Evolutionary conservation across 2,329 filamentous ascomycete genomes (phyloP).

Genomic region (Lachnellula suecica): DNA sequence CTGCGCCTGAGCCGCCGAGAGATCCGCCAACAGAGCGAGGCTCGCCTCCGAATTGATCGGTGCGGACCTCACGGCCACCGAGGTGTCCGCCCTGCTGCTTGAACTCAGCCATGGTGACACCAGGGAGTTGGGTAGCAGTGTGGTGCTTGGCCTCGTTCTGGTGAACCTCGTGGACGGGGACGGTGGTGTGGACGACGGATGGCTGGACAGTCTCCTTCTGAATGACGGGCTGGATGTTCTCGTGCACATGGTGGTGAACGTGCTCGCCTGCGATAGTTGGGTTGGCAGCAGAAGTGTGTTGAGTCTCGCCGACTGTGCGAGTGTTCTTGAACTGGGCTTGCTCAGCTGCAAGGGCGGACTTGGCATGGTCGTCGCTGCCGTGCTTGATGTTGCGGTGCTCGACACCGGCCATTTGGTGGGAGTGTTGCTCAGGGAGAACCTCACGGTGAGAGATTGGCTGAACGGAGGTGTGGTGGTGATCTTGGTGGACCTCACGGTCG

Average conservation of each 20-base stretch:
- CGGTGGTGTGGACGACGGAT: constrained; percentile 67
- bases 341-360: constrained; percentile 50
- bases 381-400: constrained; percentile 63
- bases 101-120: constrained; percentile 66
- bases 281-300: constrained; percentile 46
- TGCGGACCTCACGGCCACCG: constrained; percentile 51
- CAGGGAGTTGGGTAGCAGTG: constrained; percentile 59
- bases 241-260: constrained; percentile 53
- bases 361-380: constrained; percentile 50
- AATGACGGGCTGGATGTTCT: constrained; percentile 65
- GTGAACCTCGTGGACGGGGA: constrained; percentile 71
- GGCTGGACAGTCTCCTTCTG: constrained; percentile 69
- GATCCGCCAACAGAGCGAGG: constrained; percentile 46
- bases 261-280: constrained; percentile 59
- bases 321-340: constrained; percentile 52
- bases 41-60: constrained; percentile 62
- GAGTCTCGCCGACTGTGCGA: constrained; percentile 44
- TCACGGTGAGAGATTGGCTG: constrained; percentile 61
- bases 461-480: constrained; percentile 69
- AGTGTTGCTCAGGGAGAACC: constrained; percentile 59
- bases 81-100: constrained; percentile 51
- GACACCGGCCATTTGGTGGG: constrained; percentile 55
- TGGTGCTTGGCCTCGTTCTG: constrained; percentile 68
- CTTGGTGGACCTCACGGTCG: constrained; percentile 69
- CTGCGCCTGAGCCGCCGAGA: constrained; percentile 27